Base-by-base conservation (phyloP, 2,329 filamentous ascomycete genomes). In the Aspergillus tamarii region DNA sequence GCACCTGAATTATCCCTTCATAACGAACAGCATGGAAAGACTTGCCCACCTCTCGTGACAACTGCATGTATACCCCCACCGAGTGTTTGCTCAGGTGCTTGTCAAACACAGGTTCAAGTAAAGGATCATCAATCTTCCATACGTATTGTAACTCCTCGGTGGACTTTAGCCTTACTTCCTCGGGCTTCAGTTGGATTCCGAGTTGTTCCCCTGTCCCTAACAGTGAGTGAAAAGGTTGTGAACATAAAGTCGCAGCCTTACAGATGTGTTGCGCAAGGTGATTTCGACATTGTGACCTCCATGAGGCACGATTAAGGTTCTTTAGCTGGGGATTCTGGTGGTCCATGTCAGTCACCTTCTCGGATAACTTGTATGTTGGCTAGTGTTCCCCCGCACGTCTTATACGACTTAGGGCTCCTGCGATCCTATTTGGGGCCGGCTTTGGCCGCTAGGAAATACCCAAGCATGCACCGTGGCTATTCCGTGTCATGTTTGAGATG, bases 1-100 rank as follows among this genome's bases (percentile, higher is more conserved):
- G 41, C 19, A 45, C 19, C 19, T 45, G 19, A 21, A 45, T 45
- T 10, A 45, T 45, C 16, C 19, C 41, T n/a, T 45, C 7, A 45
- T 45, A 21, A n/a, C 19, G 46, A 57, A 66, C 52, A 34, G 64
- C 61, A 23, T 48, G 55, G 52, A 66, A 66, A 32, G 46, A 57
- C 28, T 63, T 45, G n/a, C 61, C 61, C 10, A 63, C 61, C 43
- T 59, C 62, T 34, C 21, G 32, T 41, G 34, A 57, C 34, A 64
- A n/a, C 41, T 57, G 11, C 23, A 83, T 82, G 36, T 66, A 66
- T 43, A 56, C 59, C 14, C 62, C 64, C 1, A 66, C 45, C 12
- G 62, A 66, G 56, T 66, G 59, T 46, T 64, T 64, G 48, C 65
- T 66, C 11, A 66, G 60, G 16, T 64, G 60, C 32, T 64, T 66